phyloP scores from a whole-genome alignment of 129 eudicot genomes.

The Saposhnikovia divaricata region DNA sequence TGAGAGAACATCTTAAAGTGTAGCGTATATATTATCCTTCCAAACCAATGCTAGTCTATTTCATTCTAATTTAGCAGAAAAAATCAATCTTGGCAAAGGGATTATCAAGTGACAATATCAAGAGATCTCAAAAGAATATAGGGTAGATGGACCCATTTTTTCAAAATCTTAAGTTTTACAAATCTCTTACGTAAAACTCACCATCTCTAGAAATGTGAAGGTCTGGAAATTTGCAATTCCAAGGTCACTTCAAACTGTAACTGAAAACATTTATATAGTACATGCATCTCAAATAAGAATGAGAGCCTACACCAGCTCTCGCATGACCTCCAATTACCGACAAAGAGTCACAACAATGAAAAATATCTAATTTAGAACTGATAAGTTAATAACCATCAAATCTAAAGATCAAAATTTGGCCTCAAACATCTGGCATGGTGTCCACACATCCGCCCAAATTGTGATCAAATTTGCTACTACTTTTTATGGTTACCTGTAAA shows the following conservation, averaged over 20 bases:
- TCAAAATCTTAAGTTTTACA: no score
- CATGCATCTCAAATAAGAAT: not conserved
- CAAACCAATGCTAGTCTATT: no score
- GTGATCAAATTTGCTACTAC: not conserved
- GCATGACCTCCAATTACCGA: not conserved
- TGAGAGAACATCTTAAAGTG: no score
- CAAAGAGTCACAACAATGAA: not conserved
- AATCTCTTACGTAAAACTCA: no score
- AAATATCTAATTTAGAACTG: not conserved
- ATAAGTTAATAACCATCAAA: not conserved
- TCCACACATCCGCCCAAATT: not conserved
- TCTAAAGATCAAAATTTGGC: not conserved
- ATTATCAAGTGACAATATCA: no score
- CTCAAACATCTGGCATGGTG: not conserved
- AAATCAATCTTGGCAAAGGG: no score
- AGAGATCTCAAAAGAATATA: no score
- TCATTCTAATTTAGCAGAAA: no score
- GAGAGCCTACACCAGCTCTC: no score
- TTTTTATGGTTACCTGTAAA: not conserved
- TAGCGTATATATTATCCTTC: no score
- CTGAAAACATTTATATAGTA: not conserved
- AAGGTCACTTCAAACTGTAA: not conserved
- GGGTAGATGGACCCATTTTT: no score
- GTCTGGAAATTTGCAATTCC: not conserved
- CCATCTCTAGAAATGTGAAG: no score